Conservation (phyloP, 495 filamentous ascomycete genomes). For the Aspergillus haitiensis region DNA sequence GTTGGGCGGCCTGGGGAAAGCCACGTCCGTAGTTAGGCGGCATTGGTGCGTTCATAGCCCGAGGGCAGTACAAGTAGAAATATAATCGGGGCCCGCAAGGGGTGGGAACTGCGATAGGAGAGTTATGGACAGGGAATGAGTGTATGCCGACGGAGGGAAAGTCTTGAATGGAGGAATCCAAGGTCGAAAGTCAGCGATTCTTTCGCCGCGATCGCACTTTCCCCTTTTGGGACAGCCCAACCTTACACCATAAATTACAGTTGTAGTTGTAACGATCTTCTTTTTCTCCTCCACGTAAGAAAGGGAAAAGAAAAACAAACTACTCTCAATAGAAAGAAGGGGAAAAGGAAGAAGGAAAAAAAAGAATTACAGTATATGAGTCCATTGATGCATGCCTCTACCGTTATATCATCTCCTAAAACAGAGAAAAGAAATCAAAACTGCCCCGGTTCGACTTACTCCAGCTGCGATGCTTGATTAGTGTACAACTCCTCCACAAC, state of each 20-base stretch:
- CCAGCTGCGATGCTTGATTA: constrained; percentile 92
- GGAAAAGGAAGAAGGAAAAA: background rate
- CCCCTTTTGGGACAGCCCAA: constrained; percentile 34
- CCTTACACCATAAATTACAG: background rate
- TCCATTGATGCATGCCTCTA: constrained; percentile 22
- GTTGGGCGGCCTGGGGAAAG: constrained; percentile 43
- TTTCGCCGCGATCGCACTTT: constrained; percentile 42
- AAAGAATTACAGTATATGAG: no score
- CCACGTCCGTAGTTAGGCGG: constrained; percentile 48
- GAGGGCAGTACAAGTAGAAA: constrained; percentile 8
- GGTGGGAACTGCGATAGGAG: background rate
- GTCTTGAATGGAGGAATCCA: constrained; percentile 10
- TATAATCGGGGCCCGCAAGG: constrained; percentile 10
- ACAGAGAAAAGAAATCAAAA: constrained; percentile 17
- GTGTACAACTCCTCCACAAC: constrained; percentile 97
- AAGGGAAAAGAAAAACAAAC: background rate
- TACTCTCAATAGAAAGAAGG: no score
- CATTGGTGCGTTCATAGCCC: constrained; percentile 46
- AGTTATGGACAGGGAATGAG: constrained; percentile 5
- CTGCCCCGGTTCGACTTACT: constrained; percentile 52
- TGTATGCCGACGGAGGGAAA: constrained; percentile 9
- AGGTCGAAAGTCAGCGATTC: constrained; percentile 37
- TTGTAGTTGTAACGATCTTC: no score
- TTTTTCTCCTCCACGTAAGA: background rate
- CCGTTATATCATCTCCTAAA: constrained; percentile 28